These are phyloP conservation scores for Zygoascus hellenicus DNA, from an alignment of 1,139 yeast genomes.

Conservation along the genomic window DNA sequence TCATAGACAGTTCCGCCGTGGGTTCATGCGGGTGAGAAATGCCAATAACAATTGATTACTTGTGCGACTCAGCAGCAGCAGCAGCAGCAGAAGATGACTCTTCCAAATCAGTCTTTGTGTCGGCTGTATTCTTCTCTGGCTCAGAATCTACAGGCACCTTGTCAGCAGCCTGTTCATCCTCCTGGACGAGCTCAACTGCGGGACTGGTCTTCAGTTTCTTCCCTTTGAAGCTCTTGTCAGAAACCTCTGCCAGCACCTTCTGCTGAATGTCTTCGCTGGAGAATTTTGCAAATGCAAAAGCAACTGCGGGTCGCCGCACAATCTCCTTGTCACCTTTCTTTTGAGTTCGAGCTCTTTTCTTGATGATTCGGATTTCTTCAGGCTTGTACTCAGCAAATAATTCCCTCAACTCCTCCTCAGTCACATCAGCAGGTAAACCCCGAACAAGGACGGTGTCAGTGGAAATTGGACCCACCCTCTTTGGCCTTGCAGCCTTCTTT, in stretches of 20 bases:
- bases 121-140: not conserved
- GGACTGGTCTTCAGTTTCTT: constrained; percentile 31
- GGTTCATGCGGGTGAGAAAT: not conserved
- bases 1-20: too few relatives aligned
- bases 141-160: constrained; percentile 4
- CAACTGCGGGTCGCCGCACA: constrained; percentile 30
- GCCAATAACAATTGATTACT: not conserved
- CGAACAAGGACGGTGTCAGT: constrained; percentile 45
- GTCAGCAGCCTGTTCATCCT: constrained; percentile 10
- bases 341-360: constrained; percentile 15
- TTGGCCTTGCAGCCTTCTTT: constrained; percentile 9
- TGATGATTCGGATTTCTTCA: constrained; percentile 15
- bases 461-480: constrained; percentile 3
- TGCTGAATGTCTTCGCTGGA: constrained; percentile 40
- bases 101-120: not conserved
- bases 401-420: constrained; percentile 29
- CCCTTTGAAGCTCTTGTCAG: constrained; percentile 37
- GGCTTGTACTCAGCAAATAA: constrained; percentile 24
- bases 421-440: constrained; percentile 37
- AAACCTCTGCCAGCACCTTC: constrained; percentile 41
- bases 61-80: not conserved
- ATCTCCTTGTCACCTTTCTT: constrained; percentile 16
- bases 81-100: not conserved
- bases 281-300: constrained; percentile 51
- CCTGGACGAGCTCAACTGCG: constrained; percentile 22